phyloP scores from a whole-genome alignment of 2,329 filamentous ascomycete genomes.

The Xylariaceae sp. region DNA sequence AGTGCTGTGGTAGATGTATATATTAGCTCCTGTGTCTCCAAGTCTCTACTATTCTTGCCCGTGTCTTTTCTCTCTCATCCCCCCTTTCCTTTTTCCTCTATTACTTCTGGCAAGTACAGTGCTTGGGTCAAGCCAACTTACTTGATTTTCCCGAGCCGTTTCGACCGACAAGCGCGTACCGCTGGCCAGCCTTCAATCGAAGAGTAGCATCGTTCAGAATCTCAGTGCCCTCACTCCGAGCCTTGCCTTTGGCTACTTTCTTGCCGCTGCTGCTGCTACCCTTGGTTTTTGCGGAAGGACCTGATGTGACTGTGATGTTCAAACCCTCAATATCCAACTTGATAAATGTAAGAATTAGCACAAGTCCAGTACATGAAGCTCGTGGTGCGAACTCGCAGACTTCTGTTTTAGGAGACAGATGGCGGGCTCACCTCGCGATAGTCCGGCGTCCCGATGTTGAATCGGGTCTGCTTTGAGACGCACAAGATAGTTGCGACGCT shows the following conservation, averaged over 20 bases:
- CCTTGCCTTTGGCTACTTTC: slow-evolving; percentile 54
- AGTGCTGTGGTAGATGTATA: slow-evolving; percentile 56
- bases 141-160: slow-evolving; percentile 88
- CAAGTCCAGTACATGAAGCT: not conserved
- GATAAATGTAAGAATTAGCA: slow-evolving; percentile 1
- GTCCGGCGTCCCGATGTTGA: slow-evolving; percentile 63
- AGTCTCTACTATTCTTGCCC: not conserved
- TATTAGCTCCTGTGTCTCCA: slow-evolving; percentile 2
- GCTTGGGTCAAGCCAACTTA: slow-evolving; percentile 45
- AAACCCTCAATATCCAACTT: slow-evolving; percentile 76
- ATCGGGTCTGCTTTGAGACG: slow-evolving; percentile 71
- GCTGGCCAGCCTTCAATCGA: slow-evolving; percentile 72
- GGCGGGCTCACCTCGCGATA: slow-evolving; percentile 58
- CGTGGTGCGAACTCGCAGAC: not conserved
- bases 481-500: slow-evolving; percentile 63
- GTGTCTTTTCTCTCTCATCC: not conserved
- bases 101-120: not conserved
- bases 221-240: slow-evolving; percentile 53
- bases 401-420: not conserved
- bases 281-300: slow-evolving; percentile 18
- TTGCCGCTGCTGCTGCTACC: slow-evolving; percentile 20
- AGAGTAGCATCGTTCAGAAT: slow-evolving; percentile 74
- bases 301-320: slow-evolving; percentile 68
- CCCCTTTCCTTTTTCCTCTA: not conserved
- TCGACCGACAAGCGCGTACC: slow-evolving; percentile 80